A percentile compares a stretch with the other conserved stretches of the same genome.
Conservation (phyloP, 2,329 filamentous ascomycete genomes). For the Pseudocercospora macadamiae region DNA sequence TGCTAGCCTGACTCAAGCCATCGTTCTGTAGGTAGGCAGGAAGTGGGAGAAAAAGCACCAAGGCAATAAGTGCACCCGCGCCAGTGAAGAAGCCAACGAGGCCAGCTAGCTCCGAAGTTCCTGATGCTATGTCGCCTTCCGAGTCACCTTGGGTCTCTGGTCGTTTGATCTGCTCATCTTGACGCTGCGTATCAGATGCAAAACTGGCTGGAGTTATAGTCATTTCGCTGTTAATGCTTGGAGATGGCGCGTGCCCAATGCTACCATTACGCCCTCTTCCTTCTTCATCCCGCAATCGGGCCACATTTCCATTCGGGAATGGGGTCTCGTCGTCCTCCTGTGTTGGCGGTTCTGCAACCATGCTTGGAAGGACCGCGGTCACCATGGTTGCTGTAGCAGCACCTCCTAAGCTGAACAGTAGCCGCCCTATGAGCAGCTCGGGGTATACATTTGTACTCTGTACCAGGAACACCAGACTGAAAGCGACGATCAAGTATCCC, state of each 20-base stretch:
- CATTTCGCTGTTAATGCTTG: conserved; percentile 72
- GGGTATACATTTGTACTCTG: conserved; percentile 88
- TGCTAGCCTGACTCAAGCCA: conserved; percentile 71
- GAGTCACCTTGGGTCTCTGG: background rate
- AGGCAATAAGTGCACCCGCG: conserved; percentile 82
- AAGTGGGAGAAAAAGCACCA: conserved; percentile 81
- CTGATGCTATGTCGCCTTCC: conserved; percentile 18
- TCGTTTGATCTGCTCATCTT: conserved; percentile 8
- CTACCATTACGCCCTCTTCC: conserved; percentile 37
- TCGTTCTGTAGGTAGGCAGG: conserved; percentile 76
- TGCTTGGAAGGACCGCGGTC: conserved; percentile 83
- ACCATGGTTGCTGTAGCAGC: conserved; percentile 94
- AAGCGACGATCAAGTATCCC: conserved; percentile 80
- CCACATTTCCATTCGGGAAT: conserved; percentile 24
- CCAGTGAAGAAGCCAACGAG: conserved; percentile 92
- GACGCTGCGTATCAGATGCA: conserved; percentile 37
- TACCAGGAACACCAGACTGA: conserved; percentile 78
- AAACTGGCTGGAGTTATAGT: conserved; percentile 70
- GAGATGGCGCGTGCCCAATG: conserved; percentile 61
- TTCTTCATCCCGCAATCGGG: conserved; percentile 30
- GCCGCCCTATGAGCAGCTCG: conserved; percentile 77
- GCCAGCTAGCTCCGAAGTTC: conserved; percentile 68
- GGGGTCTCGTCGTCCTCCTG: conserved; percentile 26
- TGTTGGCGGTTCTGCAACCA: conserved; percentile 47
- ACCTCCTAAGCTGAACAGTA: conserved; percentile 87